Base-by-base conservation (phyloP, 2,329 filamentous ascomycete genomes). In the Cordyceps javanica region DNA sequence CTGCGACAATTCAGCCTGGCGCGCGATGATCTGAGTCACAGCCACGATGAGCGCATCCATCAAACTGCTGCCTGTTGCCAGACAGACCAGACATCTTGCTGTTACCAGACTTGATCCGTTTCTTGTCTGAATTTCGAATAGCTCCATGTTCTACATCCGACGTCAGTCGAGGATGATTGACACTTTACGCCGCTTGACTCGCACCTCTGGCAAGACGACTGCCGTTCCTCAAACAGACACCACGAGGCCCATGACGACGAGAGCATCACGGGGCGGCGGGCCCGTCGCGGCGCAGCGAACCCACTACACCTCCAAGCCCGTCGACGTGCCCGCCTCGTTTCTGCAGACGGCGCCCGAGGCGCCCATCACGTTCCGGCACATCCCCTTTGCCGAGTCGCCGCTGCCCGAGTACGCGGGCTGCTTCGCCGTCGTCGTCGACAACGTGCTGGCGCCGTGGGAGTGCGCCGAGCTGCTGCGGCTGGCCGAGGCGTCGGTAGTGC, bases 351-450 rank as follows among this genome's bases (percentile, higher is more conserved):
- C 69, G 0, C 68, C 81, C 60, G 57, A 72, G 30, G 62, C 66
- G 0, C 72, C 75, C 30, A 72, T 83, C 28, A 72, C 63, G 4
- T 70, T 74, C 23, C 66, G 66, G 1, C 69, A 68, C 14, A 76
- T 89, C 61, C 73, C 86, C 65, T 88, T 85, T 66, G 64, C 68
- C 2, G 65, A 72, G 21, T 77, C 75, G 13, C 61, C 64, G 0
- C 67, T 88, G 1, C 76, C 77, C 3, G 73, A 81, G 61, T 85
- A 86, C 68, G 67, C 74, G 8, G 70, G 72, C 39, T 64, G 70
- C 41, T 82, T 81, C 64, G 86, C 86, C 9, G 75, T 82, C 9
- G 68, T 87, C 0, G 74, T 89, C 9, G 82, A 88, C 66, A 79
- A 85, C 56, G 77, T 85, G 28, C 70, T 89, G 55, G 70, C 69